These are phyloP conservation scores for Symbiodinium natans DNA, from an alignment of 73 alveolate species.

Conservation along the genomic window DNA sequence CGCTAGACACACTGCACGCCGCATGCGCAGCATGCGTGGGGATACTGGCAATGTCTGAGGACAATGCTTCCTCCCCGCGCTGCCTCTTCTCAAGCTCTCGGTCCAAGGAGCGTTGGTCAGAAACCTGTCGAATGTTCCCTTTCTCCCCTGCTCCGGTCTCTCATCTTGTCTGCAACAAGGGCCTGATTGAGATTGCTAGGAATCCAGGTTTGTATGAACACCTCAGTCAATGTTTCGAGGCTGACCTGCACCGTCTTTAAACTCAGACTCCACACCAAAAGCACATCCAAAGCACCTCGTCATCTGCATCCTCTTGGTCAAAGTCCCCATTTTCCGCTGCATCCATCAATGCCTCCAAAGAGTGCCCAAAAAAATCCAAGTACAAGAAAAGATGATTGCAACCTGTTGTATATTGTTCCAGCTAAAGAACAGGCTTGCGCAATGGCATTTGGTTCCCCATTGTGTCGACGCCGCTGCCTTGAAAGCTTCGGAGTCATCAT, in stretches of 20 bases:
- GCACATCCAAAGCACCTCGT: neutral
- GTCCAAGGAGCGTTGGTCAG: constrained; percentile 44
- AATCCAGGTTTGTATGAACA: constrained; percentile 75
- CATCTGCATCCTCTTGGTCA: constrained; percentile 26
- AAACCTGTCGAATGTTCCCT: constrained; percentile 3
- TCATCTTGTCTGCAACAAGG: neutral
- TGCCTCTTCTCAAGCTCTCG: constrained; percentile 68
- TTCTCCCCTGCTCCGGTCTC: too few species aligned
- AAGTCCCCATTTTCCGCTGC: constrained; percentile 37
- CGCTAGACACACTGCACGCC: neutral
- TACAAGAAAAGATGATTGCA: too few species aligned
- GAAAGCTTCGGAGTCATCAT: neutral
- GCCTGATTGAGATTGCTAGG: constrained; percentile 91
- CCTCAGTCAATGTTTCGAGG: neutral
- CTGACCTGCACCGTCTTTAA: neutral
- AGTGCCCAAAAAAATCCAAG: neutral
- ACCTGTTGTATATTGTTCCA: too few species aligned
- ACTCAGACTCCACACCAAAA: neutral
- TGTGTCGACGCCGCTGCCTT: neutral
- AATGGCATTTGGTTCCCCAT: neutral
- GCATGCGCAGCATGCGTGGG: neutral
- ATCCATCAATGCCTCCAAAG: constrained; percentile 18
- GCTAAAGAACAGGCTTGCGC: too few species aligned
- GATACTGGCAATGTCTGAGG: neutral
- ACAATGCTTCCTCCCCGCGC: constrained; percentile 50